Conservation (phyloP, 257 asterid species). For the Gynochthodes officinalis region DNA sequence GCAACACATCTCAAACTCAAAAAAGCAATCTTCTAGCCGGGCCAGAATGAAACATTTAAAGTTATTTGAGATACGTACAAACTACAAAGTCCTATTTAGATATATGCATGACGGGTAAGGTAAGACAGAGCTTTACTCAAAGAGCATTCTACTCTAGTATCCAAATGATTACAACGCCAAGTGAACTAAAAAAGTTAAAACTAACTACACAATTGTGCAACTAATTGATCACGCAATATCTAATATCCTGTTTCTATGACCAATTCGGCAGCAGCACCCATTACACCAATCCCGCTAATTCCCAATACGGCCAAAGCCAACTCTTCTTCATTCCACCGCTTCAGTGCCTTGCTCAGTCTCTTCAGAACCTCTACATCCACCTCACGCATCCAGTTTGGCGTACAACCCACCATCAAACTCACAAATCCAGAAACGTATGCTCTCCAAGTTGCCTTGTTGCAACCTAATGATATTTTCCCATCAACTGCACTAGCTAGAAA, state of each 20-base stretch:
- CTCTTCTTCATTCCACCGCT: constrained; percentile 82
- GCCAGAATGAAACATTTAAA: too few species aligned
- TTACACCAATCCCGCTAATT: constrained; percentile 62
- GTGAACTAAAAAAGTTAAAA: background rate
- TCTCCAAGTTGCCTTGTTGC: constrained; percentile 72
- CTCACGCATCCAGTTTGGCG: constrained; percentile 85
- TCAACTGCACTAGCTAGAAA: constrained; percentile 74
- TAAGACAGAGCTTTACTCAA: too few species aligned
- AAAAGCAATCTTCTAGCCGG: too few species aligned
- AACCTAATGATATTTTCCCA: constrained; percentile 81
- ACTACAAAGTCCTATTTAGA: too few species aligned
- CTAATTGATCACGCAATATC: constrained; percentile 9
- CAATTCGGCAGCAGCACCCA: constrained; percentile 96
- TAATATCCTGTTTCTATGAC: constrained; percentile 54
- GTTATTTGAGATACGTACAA: too few species aligned
- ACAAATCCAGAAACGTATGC: constrained; percentile 74
- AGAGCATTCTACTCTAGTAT: background rate
- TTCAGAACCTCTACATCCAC: constrained; percentile 68
- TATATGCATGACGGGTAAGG: too few species aligned
- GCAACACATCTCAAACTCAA: too few species aligned
- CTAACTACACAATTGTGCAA: background rate
- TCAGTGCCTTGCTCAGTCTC: constrained; percentile 72
- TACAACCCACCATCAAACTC: constrained; percentile 75
- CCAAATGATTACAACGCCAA: background rate
- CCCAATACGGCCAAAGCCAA: constrained; percentile 75